Evolutionary conservation across 2,329 filamentous ascomycete genomes (phyloP).

Genomic region (Karstenula rhodostoma): DNA sequence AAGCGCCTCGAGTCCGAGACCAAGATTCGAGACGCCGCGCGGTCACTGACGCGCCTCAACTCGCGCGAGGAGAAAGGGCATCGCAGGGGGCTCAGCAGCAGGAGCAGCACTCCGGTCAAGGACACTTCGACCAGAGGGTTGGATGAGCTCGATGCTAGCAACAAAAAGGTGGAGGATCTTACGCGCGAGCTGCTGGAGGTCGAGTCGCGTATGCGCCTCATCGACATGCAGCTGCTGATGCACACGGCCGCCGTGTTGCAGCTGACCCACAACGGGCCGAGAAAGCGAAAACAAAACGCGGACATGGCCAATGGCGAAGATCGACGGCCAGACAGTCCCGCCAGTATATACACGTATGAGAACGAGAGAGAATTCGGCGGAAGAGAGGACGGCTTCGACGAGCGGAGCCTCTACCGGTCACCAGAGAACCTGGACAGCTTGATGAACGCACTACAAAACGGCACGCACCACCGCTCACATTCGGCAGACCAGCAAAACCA

Average conservation of each 20-base stretch:
- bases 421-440: slow-evolving; percentile 69
- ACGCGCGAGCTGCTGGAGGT: slow-evolving; percentile 80
- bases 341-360: slow-evolving; percentile 76
- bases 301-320: slow-evolving; percentile 43
- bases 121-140: slow-evolving; percentile 66
- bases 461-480: slow-evolving; percentile 39
- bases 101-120: slow-evolving; percentile 54
- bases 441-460: slow-evolving; percentile 49
- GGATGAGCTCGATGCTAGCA: slow-evolving; percentile 75
- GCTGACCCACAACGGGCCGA: slow-evolving; percentile 81
- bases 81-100: slow-evolving; percentile 61
- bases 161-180: slow-evolving; percentile 85
- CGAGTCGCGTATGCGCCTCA: slow-evolving; percentile 77
- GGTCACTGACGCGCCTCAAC: slow-evolving; percentile 84
- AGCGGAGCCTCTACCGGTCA: slow-evolving; percentile 75
- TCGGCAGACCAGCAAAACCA: slow-evolving; percentile 51
- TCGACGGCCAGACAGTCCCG: slow-evolving; percentile 73
- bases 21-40: slow-evolving; percentile 92
- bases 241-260: slow-evolving; percentile 94
- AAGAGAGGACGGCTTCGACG: slow-evolving; percentile 74
- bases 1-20: slow-evolving; percentile 87
- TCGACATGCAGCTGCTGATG: slow-evolving; percentile 78
- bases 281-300: slow-evolving; percentile 62
- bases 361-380: slow-evolving; percentile 62
- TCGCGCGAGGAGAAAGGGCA: slow-evolving; percentile 61